phyloP scores from a whole-genome alignment of 2,329 filamentous ascomycete genomes.

The Sporothrix luriei region DNA sequence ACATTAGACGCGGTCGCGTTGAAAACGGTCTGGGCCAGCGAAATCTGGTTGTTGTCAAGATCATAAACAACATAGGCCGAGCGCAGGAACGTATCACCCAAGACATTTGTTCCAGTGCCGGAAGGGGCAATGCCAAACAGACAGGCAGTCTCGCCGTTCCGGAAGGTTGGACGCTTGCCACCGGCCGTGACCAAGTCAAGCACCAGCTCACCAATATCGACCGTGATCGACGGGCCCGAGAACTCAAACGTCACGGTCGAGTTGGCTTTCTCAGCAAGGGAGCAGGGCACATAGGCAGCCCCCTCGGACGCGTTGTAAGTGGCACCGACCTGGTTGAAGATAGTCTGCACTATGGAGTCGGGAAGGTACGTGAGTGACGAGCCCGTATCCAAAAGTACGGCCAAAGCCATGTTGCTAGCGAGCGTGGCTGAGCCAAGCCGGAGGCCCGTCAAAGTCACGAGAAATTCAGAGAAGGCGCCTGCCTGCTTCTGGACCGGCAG shows the following conservation, averaged over 20 bases:
- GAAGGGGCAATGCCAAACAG: conserved; percentile 68
- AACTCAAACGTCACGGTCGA: conserved; percentile 58
- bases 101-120: conserved; percentile 57
- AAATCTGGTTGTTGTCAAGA: conserved; percentile 70
- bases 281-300: conserved; percentile 64
- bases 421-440: conserved; percentile 48
- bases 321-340: conserved; percentile 63
- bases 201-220: conserved; percentile 62
- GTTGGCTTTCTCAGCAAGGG: conserved; percentile 48
- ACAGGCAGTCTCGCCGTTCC: conserved; percentile 60
- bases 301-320: conserved; percentile 57
- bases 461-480: conserved; percentile 62
- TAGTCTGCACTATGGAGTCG: conserved; percentile 53
- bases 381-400: conserved; percentile 71
- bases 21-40: conserved; percentile 67
- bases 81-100: conserved; percentile 75
- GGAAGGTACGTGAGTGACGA: conserved; percentile 70
- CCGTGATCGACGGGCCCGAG: conserved; percentile 55
- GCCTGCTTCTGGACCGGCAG: conserved; percentile 64
- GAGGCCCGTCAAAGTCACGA: conserved; percentile 68
- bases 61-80: conserved; percentile 78
- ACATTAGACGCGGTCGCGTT: conserved; percentile 57
- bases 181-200: conserved; percentile 53
- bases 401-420: conserved; percentile 55
- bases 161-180: conserved; percentile 55